Evolutionary conservation across 805 yeast species (phyloP), one percentile per base, ranked within the genome.

Genomic region (Teunomyces stri): DNA sequence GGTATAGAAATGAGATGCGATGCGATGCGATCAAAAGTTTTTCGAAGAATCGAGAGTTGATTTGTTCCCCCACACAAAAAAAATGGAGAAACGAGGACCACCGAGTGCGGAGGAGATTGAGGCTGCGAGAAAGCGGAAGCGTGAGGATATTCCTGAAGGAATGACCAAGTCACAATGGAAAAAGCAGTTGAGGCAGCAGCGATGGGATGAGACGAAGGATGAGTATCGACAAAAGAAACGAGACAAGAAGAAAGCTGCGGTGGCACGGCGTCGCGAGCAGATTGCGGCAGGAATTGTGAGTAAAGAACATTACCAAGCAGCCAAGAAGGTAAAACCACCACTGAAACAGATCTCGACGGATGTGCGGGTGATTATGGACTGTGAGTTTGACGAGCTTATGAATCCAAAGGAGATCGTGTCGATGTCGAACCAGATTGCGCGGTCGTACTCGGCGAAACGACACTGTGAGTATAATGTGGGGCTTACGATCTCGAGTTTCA

Each of bases 311-410:
- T 58, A 61, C 47, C 67, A 61, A 34, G 63, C 47, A 46, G 56
- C 51, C 43, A 59, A 54, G 47, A 65, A 65, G 33, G 63, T 66
- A 38, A 66, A 61, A 33, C 69, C 74, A n/a, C 74, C 69, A 0
- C 49, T 67, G 18, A 68, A 71, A 11, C 90, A 84, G 58, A 55
- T 52, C 2, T 66, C 66, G 10, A 72, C 82, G 2, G 81, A 78
- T 0, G 75, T 82, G 6, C 68, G 63, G 5, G 72, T 91, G 22
- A 69, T 91, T n/a, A 60, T 91, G 52, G 99, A 92, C 66, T 92
- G 99, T 67, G 87, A 79, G 12, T 92, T 92, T 64, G 98, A 94
- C 60, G 94, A 87, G 39, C 60, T 87, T 58, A 94, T 94, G 99
- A 80, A 77, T 31, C 87, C 83, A 15, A 84, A 84, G 54, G 84